Base-by-base conservation (phyloP, 176 grass and related monocot genomes). In the Eleusine coracana region DNA sequence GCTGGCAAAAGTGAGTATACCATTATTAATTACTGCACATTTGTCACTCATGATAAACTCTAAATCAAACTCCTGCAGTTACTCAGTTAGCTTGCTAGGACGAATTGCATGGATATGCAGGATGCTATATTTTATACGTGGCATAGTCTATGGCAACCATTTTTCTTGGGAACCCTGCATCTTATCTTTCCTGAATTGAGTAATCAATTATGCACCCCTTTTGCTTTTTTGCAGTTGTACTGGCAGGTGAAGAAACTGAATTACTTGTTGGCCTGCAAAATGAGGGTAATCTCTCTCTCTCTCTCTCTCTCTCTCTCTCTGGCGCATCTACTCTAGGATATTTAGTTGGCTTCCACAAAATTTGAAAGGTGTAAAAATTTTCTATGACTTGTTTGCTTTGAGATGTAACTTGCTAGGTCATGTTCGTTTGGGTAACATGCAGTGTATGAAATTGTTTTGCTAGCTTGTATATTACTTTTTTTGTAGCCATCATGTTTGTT, bases 261-360 rank as follows among this genome's bases (percentile, higher is more conserved):
- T 71, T 99, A 52, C 88, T 99, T 38, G 96, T 96, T 76, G 96
- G 96, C 56, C 81, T 99, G 80, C 96, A 99, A 70, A 99, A 99
- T 80, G 91, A 94, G 34, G 96, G 96, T 96, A 89, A 77, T 34
- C 31, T 34, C 31, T 34, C 31, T 34, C 31, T 34, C 31, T 31
- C 10, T 31, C 27, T 6, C 65, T 80, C 31, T 10, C 12, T 20
- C 16, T 63, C 49, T 61, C 10, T 75, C 38, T 63, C 1, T 49
- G 21, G 7, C 81, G 51, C 16, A 60, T 41, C 8, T 75, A 76
- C 14, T 50, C 20, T 56, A 56, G 46, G 20, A n/a, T 31, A 77
- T 60, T 38, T 76, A 17, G 37, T 38, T 20, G 15, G 18, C 36
- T 76, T 55, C 54, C 3, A 4, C 68, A 42, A 21, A 71, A 51